Evolutionary conservation across 306 rosid species (phyloP).

Genomic region (Citrullus mucosospermus): DNA sequence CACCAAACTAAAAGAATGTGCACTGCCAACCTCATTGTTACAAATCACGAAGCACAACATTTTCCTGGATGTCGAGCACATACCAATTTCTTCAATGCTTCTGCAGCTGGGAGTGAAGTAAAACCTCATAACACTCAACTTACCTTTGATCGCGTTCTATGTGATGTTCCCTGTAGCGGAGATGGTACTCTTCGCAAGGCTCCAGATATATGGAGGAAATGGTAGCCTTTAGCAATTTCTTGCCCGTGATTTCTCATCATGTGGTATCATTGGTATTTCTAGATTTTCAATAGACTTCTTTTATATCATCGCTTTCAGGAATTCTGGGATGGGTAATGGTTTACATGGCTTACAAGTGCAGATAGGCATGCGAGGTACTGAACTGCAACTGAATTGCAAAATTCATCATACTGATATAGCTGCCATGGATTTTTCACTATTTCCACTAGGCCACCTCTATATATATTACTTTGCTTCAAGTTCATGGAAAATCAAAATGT

Average conservation of each 20-base stretch:
- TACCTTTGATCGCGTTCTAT: constrained; percentile 79
- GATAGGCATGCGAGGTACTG: constrained; percentile 76
- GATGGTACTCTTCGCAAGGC: constrained; percentile 99
- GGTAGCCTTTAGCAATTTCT: constrained; percentile 34
- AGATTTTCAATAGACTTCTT: neutral
- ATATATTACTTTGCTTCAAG: neutral
- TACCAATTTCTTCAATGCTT: constrained; percentile 21
- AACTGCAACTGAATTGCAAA: neutral
- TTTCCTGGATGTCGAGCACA: constrained; percentile 82
- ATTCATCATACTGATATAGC: neutral
- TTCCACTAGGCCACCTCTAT: neutral
- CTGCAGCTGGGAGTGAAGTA: constrained; percentile 16
- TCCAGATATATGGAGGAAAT: constrained; percentile 98
- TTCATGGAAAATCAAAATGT: neutral
- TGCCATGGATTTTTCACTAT: neutral
- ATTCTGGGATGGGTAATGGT: constrained; percentile 78
- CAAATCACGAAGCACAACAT: constrained; percentile 98
- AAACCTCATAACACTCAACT: constrained; percentile 40
- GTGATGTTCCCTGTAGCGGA: constrained; percentile 99
- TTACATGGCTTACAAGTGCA: constrained; percentile 73
- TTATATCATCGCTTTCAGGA: constrained; percentile 35
- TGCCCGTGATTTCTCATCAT: constrained; percentile 1
- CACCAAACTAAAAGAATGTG: constrained; percentile 99
- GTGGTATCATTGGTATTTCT: neutral
- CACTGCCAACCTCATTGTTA: constrained; percentile 90